A percentile compares a stretch with the other conserved stretches of the same genome.
These are phyloP conservation scores for Spathaspora sp. DNA, from an alignment of 1,139 yeast species.

Conservation along the genomic window DNA sequence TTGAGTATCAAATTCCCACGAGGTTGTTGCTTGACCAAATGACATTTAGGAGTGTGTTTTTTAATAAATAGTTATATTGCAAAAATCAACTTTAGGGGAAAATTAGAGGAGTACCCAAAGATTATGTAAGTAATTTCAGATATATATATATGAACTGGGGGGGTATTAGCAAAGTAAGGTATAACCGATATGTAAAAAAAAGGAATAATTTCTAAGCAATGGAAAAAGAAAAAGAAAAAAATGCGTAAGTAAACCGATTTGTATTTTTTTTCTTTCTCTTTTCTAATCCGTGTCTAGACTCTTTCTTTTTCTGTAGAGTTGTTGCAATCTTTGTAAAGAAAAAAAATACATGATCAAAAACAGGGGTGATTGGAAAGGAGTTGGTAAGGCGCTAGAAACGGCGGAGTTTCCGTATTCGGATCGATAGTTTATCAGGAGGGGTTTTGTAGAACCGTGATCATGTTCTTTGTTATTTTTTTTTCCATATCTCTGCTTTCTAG, in stretches of 20 bases:
- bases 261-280: not conserved
- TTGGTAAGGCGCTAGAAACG: too few species aligned
- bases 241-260: not conserved
- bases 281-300: not conserved
- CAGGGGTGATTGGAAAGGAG: too few species aligned
- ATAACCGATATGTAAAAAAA: not conserved
- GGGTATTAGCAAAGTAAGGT: not conserved
- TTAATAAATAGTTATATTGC: not conserved
- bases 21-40: not conserved
- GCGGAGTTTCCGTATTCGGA: too few species aligned
- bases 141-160: not conserved
- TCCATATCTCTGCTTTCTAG: not conserved
- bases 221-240: not conserved
- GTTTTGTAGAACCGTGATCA: not conserved
- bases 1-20: not conserved
- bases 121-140: not conserved
- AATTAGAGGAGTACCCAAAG: not conserved
- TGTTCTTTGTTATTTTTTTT: not conserved
- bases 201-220: not conserved
- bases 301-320: too few species aligned
- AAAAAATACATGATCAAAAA: too few species aligned
- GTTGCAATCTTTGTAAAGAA: too few species aligned
- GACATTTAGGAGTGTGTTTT: not conserved
- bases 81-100: not conserved
- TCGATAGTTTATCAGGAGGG: not conserved